Percentiles rank a stretch among this genome's conserved stretches.
phyloP scores from a whole-genome alignment of 345 rosid genomes.

The Eucalyptus albens region DNA sequence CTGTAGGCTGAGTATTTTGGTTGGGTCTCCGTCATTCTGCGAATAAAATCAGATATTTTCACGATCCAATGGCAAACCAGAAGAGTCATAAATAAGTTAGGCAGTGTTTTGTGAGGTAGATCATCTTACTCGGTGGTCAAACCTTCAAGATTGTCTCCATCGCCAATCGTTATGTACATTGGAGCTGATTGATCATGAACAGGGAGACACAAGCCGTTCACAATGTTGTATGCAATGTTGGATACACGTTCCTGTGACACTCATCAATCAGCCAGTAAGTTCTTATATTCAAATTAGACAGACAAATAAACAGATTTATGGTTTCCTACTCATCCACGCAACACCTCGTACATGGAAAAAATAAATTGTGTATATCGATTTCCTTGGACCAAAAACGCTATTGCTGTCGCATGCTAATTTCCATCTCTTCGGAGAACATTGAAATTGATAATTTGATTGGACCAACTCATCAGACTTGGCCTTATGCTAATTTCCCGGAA shows the following conservation, averaged over 20 bases:
- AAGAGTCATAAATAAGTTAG: neutral
- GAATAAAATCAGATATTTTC: neutral
- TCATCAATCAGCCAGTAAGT: neutral
- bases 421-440: neutral
- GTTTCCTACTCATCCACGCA: neutral
- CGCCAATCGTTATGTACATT: constrained; percentile 70
- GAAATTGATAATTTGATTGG: neutral
- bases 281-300: neutral
- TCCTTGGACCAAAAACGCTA: neutral
- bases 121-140: constrained; percentile 55
- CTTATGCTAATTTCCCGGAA: neutral
- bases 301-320: neutral
- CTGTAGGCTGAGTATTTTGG: constrained; percentile 81
- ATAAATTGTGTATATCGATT: neutral
- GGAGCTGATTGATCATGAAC: constrained; percentile 62
- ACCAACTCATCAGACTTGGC: neutral
- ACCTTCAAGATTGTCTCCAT: constrained; percentile 85
- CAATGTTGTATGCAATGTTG: constrained; percentile 53
- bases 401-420: neutral
- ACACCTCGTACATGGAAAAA: neutral
- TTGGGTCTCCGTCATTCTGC: constrained; percentile 82
- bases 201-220: constrained; percentile 46
- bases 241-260: constrained; percentile 59
- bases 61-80: neutral
- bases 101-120: neutral